phyloP scores from a whole-genome alignment of 176 grass and related monocot species.

The sorghum (Sorghum bicolor) region Sorghum_bicolor_NCBIv3 NC_012878.2:58588501-58589000 shows the following conservation, averaged over 20 bases:
- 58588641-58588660: background rate
- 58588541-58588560: background rate
- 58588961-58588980: conserved; percentile 95
- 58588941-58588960: conserved; percentile 94
- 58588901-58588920: background rate
- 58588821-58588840: background rate
- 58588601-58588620: background rate
- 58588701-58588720: conserved; percentile 81
- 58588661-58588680: background rate
- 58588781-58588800: conserved; percentile 33
- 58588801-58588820: background rate
- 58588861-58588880: background rate
- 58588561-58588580: background rate
- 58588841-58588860: background rate
- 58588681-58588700: conserved; percentile 4
- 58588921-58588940: conserved; percentile 24
- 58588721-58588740: conserved; percentile 92
- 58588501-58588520: background rate
- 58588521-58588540: background rate
- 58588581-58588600: background rate
- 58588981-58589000: conserved; percentile 95
- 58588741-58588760: conserved; percentile 78
- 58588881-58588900: conserved; percentile 60
- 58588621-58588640: background rate
- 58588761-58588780: conserved; percentile 77